These are phyloP conservation scores for Pichia nakasei DNA, from an alignment of 805 yeast species.

Conservation along the genomic window DNA sequence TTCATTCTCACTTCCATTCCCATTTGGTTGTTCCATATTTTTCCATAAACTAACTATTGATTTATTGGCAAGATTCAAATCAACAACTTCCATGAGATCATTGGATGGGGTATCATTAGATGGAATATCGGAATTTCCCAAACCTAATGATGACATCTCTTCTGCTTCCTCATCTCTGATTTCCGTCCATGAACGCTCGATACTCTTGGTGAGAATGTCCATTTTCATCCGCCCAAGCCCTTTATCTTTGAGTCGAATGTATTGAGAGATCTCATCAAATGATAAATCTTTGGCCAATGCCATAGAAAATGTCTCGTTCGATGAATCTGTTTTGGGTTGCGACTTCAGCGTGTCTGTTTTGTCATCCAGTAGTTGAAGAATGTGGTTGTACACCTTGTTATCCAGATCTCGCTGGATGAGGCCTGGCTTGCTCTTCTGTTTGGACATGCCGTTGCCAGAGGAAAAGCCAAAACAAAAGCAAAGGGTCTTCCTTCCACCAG, in stretches of 20 bases:
- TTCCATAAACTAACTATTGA: conserved; percentile 70
- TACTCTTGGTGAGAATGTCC: conserved; percentile 49
- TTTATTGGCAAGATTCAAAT: conserved; percentile 65
- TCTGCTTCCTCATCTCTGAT: conserved; percentile 53
- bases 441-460: background rate
- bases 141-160: conserved; percentile 36
- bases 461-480: background rate
- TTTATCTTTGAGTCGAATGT: conserved; percentile 56
- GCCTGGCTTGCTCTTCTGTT: conserved; percentile 13
- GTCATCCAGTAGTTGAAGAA: conserved; percentile 52
- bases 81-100: conserved; percentile 54
- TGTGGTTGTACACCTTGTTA: conserved; percentile 45
- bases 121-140: conserved; percentile 4
- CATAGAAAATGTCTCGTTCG: conserved; percentile 20
- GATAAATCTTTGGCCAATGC: conserved; percentile 57
- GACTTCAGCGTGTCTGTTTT: conserved; percentile 37
- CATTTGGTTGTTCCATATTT: conserved; percentile 7
- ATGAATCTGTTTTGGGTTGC: background rate
- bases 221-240: conserved; percentile 64
- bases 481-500: too few species aligned
- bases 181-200: conserved; percentile 48
- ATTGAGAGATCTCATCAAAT: conserved; percentile 42
- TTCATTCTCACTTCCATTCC: conserved; percentile 12
- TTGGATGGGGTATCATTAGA: conserved; percentile 24
- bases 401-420: conserved; percentile 34